These are phyloP conservation scores for Aspergillus sclerotialis DNA, from an alignment of 2,329 filamentous ascomycete genomes.

Conservation along the genomic window DNA sequence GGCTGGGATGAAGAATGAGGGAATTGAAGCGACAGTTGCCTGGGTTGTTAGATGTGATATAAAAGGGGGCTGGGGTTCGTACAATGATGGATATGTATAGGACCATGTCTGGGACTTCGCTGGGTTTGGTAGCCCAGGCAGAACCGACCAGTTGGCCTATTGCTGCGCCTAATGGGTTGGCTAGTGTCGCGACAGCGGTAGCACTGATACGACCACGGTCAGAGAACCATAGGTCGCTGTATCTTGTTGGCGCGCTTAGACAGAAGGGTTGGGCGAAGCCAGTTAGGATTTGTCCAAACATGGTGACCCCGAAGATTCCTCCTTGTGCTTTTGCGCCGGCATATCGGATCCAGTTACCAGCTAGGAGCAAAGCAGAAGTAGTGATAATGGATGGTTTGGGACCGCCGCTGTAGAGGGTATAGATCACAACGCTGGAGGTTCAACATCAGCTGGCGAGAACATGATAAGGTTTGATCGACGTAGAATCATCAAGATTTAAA, in stretches of 20 bases:
- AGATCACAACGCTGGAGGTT: conserved; percentile 53
- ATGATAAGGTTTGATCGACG: too few relatives aligned
- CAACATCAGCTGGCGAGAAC: conserved; percentile 1
- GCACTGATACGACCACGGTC: conserved; percentile 75
- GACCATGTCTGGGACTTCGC: conserved; percentile 71
- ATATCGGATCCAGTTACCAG: conserved; percentile 90
- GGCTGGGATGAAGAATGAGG: conserved; percentile 74
- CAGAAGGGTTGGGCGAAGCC: conserved; percentile 90
- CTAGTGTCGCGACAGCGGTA: conserved; percentile 75
- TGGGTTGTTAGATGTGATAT: conserved; percentile 16
- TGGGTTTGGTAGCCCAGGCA: conserved; percentile 58
- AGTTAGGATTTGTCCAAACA: conserved; percentile 87
- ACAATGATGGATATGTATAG: conserved; percentile 80
- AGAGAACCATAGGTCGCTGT: conserved; percentile 93
- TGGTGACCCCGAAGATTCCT: conserved; percentile 66
- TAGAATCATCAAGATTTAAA: conserved; percentile 10
- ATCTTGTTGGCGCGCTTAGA: conserved; percentile 78
- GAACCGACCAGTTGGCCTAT: conserved; percentile 82
- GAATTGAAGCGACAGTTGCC: conserved; percentile 60
- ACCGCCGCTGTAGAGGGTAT: conserved; percentile 66
- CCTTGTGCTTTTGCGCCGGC: conserved; percentile 55
- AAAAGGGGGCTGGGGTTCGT: conserved; percentile 27
- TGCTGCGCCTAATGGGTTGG: conserved; percentile 85
- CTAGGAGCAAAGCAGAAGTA: conserved; percentile 64
- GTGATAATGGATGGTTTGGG: conserved; percentile 70